Conservation (phyloP, 306 rosid species). For the Hylodesmum podocarpum region DNA sequence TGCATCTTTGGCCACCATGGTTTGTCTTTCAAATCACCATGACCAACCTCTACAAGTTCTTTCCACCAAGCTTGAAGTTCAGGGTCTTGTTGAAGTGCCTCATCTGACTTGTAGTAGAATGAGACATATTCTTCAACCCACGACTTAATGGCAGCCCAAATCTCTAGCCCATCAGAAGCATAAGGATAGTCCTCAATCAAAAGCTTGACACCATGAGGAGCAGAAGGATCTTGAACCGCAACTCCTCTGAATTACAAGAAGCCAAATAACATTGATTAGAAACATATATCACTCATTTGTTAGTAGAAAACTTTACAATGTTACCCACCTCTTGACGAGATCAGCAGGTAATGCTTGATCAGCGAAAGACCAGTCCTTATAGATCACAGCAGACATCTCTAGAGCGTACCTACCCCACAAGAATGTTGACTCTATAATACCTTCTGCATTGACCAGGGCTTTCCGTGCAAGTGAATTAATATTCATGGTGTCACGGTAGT, state of each 20-base stretch:
- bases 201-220: constrained; percentile 57
- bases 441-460: constrained; percentile 28
- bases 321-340: constrained; percentile 40
- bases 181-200: constrained; percentile 64
- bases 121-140: constrained; percentile 63
- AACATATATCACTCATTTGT: background rate
- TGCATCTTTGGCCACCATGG: constrained; percentile 66
- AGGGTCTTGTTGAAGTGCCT: constrained; percentile 37
- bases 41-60: constrained; percentile 56
- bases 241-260: constrained; percentile 51
- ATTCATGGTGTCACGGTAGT: constrained; percentile 44
- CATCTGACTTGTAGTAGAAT: constrained; percentile 50
- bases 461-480: constrained; percentile 38
- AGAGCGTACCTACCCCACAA: constrained; percentile 28
- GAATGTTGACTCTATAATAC: constrained; percentile 39
- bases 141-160: constrained; percentile 65
- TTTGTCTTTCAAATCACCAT: constrained; percentile 54
- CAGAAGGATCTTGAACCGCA: constrained; percentile 50
- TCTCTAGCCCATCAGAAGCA: constrained; percentile 61
- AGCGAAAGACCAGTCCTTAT: constrained; percentile 41
- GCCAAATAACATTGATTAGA: background rate
- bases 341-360: constrained; percentile 45
- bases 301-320: too few species aligned
- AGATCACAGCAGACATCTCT: constrained; percentile 34
- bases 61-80: constrained; percentile 81